Base-by-base conservation (phyloP, 164 flowering plant genomes). In the Aristolochia fimbriata region DNA sequence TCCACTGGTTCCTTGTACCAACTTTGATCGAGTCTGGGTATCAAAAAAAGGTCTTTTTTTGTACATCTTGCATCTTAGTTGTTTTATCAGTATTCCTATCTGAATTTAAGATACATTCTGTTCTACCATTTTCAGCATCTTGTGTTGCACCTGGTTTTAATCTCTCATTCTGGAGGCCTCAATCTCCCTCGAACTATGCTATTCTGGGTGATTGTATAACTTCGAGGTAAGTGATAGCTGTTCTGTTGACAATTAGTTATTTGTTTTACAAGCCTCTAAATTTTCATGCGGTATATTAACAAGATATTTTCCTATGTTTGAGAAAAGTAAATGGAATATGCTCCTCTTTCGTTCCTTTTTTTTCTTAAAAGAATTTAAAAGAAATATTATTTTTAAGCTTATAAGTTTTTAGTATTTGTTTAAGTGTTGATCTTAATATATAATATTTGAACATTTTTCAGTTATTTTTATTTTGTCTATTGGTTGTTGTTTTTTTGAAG, bases 141-240 rank as follows among this genome's bases (percentile, higher is more conserved):
- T 97, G 81, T 62, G 83, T 75, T 75, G 88, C 81, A 15, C 61
- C 74, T 23, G 62, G 65, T 51, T 71, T 73, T 74, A 80, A 78
- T 47, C 85, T 91, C 61, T 82, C 96, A 25, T 81, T 91, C 74
- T 94, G 99, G 99, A 85, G 99, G 72, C 97, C 99, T 25, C 86
- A 74, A 70, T 87, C 99, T 68, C 96, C 99, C 37, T 73, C 97
- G 65, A 91, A 91, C 68, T 94, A 88, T 85, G 95, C 82, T 55
- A 79, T 94, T 66, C 69, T 94, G 71, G 97, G 99, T 70, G 99
- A 94, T 72, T 94, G 99, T 76, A 88, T 91, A 61, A 94, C 99
- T 51, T 86, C 97, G 54, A 79, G 97, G 99, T 94, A 75, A 55
- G 25, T 27, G 9, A 20, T 4, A 49, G 48, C 14, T 5, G 10